Conservation (phyloP, 2,329 filamentous ascomycete species). For the Fusarium sp. region DNA sequence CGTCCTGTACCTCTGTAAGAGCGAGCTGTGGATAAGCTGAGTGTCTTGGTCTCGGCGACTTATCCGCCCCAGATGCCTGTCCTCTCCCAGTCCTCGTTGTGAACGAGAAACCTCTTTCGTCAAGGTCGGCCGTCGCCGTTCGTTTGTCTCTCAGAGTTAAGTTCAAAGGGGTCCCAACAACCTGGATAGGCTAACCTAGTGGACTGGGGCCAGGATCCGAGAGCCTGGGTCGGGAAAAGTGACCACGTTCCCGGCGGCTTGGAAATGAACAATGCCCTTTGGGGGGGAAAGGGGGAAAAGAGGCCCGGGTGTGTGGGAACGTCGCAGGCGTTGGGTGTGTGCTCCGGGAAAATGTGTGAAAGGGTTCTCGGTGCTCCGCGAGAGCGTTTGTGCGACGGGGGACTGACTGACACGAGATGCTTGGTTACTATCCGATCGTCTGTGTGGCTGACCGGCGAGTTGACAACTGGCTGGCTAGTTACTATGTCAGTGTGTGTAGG, state of each 20-base stretch:
- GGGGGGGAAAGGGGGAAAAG: neutral
- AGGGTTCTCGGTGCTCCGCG: neutral
- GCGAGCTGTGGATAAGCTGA: neutral
- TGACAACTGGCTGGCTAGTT: neutral
- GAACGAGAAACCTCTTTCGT: neutral
- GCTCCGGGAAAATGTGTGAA: neutral
- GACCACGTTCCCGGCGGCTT: constrained; percentile 36
- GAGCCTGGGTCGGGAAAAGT: constrained; percentile 40
- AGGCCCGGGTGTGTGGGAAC: constrained; percentile 2
- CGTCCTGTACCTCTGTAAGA: constrained; percentile 13
- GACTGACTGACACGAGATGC: neutral
- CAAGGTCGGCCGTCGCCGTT: neutral
- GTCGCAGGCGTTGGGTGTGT: constrained; percentile 4
- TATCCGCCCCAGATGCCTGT: constrained; percentile 5
- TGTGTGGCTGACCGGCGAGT: constrained; percentile 1
- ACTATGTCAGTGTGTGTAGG: neutral
- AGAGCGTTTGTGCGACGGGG: constrained; percentile 1
- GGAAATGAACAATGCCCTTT: constrained; percentile 30
- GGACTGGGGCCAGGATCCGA: constrained; percentile 41
- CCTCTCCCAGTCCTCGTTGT: neutral
- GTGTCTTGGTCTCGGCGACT: neutral
- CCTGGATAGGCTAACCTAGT: constrained; percentile 37
- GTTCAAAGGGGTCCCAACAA: constrained; percentile 32
- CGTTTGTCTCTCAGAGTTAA: neutral
- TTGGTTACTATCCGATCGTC: neutral